These are phyloP conservation scores for Dalbergia cultrata DNA, from an alignment of 306 rosid genomes.

Conservation along the genomic window DNA sequence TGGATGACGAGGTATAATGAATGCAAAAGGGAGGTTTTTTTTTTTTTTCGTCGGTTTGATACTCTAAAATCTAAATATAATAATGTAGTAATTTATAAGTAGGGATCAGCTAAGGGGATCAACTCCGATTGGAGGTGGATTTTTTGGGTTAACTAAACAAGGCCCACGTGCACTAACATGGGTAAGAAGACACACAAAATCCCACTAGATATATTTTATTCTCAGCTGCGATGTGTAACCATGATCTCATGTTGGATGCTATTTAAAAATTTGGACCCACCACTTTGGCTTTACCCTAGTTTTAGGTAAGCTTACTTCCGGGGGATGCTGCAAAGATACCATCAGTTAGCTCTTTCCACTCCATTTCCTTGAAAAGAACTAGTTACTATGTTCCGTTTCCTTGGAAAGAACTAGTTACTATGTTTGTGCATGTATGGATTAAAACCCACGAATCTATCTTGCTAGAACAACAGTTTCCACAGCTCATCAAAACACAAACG, in stretches of 20 bases:
- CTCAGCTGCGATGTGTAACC: conserved; percentile 20
- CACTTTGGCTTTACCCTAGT: conserved; percentile 24
- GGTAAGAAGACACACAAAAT: conserved; percentile 9
- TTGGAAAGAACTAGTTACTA: neutral
- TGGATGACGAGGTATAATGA: neutral
- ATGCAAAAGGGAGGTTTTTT: neutral
- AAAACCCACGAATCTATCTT: neutral
- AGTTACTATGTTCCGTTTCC: neutral
- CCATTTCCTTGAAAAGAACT: neutral
- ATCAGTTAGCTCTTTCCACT: neutral
- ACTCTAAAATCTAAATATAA: neutral
- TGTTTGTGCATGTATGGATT: neutral
- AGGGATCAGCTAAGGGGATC: neutral
- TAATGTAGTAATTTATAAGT: neutral
- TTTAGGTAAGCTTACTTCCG: conserved; percentile 27
- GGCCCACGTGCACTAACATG: conserved; percentile 38
- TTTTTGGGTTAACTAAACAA: too few relatives aligned
- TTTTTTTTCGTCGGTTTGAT: neutral
- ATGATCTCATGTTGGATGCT: conserved; percentile 45
- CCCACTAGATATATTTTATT: conserved; percentile 30
- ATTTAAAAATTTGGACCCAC: conserved; percentile 35
- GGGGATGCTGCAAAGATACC: conserved; percentile 5
- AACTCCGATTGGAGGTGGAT: neutral
- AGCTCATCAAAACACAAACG: neutral
- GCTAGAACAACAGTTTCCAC: neutral